A percentile compares a stretch with the other conserved stretches of the same genome.
phyloP scores from a whole-genome alignment of 1,284 basidiomycete genomes.

The Pisolithus thermaeus region DNA sequence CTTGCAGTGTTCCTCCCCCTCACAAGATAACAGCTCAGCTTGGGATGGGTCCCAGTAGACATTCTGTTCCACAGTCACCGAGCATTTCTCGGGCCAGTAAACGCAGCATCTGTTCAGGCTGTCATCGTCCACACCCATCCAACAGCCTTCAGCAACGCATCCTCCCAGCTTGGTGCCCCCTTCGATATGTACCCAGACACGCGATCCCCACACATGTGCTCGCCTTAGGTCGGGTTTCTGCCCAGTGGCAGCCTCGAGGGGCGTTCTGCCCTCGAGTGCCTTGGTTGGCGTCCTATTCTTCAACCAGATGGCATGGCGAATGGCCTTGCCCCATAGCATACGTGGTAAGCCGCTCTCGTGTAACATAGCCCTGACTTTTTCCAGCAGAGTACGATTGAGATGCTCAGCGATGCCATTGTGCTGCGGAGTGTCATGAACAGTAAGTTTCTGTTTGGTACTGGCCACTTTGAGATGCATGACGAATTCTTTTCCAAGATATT shows the following conservation, averaged over 20 bases:
- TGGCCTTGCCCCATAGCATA: neutral
- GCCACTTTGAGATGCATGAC: neutral
- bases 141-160: neutral
- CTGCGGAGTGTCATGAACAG: too few relatives aligned
- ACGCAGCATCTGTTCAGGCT: too few relatives aligned
- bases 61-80: too few relatives aligned
- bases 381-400: too few relatives aligned
- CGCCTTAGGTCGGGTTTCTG: neutral
- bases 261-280: neutral
- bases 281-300: neutral
- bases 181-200: neutral
- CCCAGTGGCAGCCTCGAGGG: too few relatives aligned
- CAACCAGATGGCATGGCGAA: neutral
- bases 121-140: neutral
- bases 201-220: neutral
- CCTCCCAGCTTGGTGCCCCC: neutral
- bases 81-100: too few relatives aligned
- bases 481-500: slow-evolving; percentile 20
- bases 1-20: too few relatives aligned
- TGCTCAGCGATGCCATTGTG: too few relatives aligned
- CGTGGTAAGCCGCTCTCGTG: neutral
- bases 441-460: too few relatives aligned
- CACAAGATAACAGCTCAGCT: too few relatives aligned
- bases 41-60: too few relatives aligned
- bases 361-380: too few relatives aligned